A percentile compares a stretch with the other conserved stretches of the same genome.
phyloP scores from a whole-genome alignment of 768 basidiomycete genomes.

The Leccinum obscurum region DNA sequence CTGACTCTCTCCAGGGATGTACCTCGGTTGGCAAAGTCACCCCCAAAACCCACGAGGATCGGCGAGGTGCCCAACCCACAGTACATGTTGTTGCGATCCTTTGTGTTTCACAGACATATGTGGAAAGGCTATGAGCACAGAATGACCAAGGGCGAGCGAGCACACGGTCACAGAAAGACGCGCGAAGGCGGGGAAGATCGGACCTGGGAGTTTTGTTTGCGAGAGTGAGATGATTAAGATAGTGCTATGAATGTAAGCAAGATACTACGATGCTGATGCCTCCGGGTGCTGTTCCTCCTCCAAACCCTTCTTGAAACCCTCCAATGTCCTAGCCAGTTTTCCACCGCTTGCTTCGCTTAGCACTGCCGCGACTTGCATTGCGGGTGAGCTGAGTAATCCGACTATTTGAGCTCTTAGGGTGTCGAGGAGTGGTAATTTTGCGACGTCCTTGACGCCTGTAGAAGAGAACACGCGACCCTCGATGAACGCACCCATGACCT shows the following conservation, averaged over 20 bases:
- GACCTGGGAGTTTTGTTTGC: conserved; percentile 84
- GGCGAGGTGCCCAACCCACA: conserved; percentile 57
- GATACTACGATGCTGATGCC: conserved; percentile 23
- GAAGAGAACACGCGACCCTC: conserved; percentile 72
- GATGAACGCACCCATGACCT: conserved; percentile 75
- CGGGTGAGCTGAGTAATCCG: conserved; percentile 77
- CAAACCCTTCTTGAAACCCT: conserved; percentile 69
- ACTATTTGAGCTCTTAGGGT: conserved; percentile 81
- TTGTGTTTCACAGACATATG: conserved; percentile 62
- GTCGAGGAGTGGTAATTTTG: conserved; percentile 75
- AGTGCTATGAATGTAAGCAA: conserved; percentile 10
- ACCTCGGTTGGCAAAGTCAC: conserved; percentile 71
- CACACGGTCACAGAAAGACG: conserved; percentile 60
- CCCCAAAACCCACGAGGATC: conserved; percentile 51
- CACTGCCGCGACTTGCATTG: conserved; percentile 69
- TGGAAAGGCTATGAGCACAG: conserved; percentile 92
- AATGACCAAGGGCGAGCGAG: conserved; percentile 90
- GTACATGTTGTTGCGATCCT: conserved; percentile 76
- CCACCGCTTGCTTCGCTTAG: conserved; percentile 70
- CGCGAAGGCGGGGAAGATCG: conserved; percentile 77
- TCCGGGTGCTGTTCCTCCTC: conserved; percentile 45
- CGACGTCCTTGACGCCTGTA: conserved; percentile 58
- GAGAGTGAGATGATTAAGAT: conserved; percentile 17
- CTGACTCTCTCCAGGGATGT: conserved; percentile 65
- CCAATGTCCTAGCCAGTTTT: conserved; percentile 66